Evolutionary conservation across 2,329 filamentous ascomycete genomes (phyloP).

Genomic region (Huntiella moniliformis): DNA sequence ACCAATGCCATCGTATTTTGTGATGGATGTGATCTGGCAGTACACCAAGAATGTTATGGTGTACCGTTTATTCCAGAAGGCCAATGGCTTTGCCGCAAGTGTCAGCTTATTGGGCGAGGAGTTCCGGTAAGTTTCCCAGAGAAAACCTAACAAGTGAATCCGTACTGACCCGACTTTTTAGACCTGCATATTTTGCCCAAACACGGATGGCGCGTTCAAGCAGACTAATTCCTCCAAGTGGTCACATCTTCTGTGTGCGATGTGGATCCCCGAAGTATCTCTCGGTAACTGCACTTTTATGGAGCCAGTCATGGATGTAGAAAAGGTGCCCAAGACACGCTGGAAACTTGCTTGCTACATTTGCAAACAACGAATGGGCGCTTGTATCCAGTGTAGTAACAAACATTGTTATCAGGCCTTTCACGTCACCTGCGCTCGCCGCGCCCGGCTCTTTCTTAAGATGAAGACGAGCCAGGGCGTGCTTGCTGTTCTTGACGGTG

Average conservation of each 20-base stretch:
- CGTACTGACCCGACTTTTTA: constrained; percentile 17
- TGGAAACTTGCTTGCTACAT: constrained; percentile 95
- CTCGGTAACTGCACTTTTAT: constrained; percentile 93
- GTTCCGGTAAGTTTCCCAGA: constrained; percentile 44
- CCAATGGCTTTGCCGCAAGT: constrained; percentile 95
- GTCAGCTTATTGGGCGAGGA: constrained; percentile 81
- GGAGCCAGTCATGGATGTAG: constrained; percentile 95
- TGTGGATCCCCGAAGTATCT: constrained; percentile 96
- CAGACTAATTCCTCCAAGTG: constrained; percentile 93
- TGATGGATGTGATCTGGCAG: constrained; percentile 89
- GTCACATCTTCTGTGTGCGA: constrained; percentile 88
- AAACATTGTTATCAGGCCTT: constrained; percentile 95
- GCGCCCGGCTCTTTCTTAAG: constrained; percentile 72
- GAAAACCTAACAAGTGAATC: not conserved
- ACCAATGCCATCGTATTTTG: constrained; percentile 98
- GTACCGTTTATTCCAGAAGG: constrained; percentile 97
- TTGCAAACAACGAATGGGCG: constrained; percentile 92
- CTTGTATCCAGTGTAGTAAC: constrained; percentile 95
- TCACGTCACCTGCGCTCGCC: constrained; percentile 85
- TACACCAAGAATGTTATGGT: constrained; percentile 97
- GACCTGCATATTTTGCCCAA: constrained; percentile 97
- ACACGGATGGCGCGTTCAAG: constrained; percentile 94
- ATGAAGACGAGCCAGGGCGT: constrained; percentile 87
- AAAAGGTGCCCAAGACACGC: constrained; percentile 84
- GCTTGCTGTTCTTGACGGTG: constrained; percentile 57